A percentile compares a stretch with the other conserved stretches of the same genome.
phyloP scores from a whole-genome alignment of 2,329 filamentous ascomycete genomes.

The Xylaria sp. region DNA sequence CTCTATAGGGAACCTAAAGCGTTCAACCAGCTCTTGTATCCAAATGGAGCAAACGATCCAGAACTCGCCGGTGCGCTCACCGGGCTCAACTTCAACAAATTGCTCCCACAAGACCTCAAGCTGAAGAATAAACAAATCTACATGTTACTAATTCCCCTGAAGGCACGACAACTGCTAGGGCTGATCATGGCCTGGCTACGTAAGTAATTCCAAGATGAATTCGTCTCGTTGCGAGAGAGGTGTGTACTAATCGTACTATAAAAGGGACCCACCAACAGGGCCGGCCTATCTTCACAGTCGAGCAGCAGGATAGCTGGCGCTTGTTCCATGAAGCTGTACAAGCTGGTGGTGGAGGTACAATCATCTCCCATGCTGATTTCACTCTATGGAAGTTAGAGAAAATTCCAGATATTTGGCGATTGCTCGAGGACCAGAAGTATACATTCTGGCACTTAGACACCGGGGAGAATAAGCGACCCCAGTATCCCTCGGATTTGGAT shows the following conservation, averaged over 20 bases:
- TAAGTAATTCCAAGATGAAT: slow-evolving; percentile 37
- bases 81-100: slow-evolving; percentile 40
- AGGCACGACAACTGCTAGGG: slow-evolving; percentile 41
- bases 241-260: slow-evolving; percentile 22
- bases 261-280: slow-evolving; percentile 43
- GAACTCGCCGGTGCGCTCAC: slow-evolving; percentile 40
- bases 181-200: slow-evolving; percentile 48
- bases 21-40: slow-evolving; percentile 18
- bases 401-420: slow-evolving; percentile 44
- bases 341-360: slow-evolving; percentile 44
- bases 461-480: slow-evolving; percentile 44
- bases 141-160: slow-evolving; percentile 46
- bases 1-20: slow-evolving; percentile 22
- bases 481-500: slow-evolving; percentile 48
- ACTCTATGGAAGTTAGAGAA: slow-evolving; percentile 43
- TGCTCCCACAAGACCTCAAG: slow-evolving; percentile 41
- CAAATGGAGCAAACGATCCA: slow-evolving; percentile 32
- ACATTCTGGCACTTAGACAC: slow-evolving; percentile 48
- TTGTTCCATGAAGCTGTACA: slow-evolving; percentile 45
- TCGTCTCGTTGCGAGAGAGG: slow-evolving; percentile 8
- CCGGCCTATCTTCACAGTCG: slow-evolving; percentile 47
- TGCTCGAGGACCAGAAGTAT: slow-evolving; percentile 44
- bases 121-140: slow-evolving; percentile 45
- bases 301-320: slow-evolving; percentile 43
- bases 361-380: slow-evolving; percentile 48